Conservation (phyloP, 2,329 filamentous ascomycete genomes). For the Furcasterigmium furcatum region DNA sequence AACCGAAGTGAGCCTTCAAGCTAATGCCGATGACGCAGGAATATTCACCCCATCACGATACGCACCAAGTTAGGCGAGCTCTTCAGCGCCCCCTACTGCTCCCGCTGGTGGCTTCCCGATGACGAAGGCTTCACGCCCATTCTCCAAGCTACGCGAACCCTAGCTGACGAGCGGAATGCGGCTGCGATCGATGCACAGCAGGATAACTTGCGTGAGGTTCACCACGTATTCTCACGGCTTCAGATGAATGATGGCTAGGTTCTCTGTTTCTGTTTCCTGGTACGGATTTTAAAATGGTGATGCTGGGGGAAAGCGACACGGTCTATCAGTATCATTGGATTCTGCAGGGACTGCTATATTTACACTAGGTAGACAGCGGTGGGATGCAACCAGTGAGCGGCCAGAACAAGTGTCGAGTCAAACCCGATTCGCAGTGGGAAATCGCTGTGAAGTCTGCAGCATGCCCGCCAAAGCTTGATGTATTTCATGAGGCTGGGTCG, state of each 20-base stretch:
- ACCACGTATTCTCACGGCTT: conserved; percentile 67
- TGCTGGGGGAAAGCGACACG: too few relatives aligned
- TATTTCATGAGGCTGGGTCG: too few relatives aligned
- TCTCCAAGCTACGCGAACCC: conserved; percentile 72
- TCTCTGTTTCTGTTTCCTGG: too few relatives aligned
- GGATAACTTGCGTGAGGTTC: conserved; percentile 71
- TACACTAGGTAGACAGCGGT: too few relatives aligned
- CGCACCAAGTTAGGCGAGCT: conserved; percentile 72
- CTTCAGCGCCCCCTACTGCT: conserved; percentile 69
- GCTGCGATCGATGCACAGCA: conserved; percentile 53
- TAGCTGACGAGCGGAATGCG: conserved; percentile 74
- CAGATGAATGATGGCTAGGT: conserved; percentile 17
- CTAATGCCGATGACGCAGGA: conserved; percentile 51
- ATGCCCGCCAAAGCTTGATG: too few relatives aligned
- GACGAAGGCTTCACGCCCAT: conserved; percentile 72
- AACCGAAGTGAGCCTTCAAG: neutral
- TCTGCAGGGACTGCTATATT: too few relatives aligned
- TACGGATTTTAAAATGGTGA: too few relatives aligned
- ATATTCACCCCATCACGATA: conserved; percentile 75
- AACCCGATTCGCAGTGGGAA: too few relatives aligned
- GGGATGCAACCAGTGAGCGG: too few relatives aligned
- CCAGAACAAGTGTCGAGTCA: too few relatives aligned
- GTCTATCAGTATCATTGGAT: too few relatives aligned
- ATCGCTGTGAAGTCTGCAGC: too few relatives aligned
- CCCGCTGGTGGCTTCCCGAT: conserved; percentile 86